Conservation (phyloP, 257 asterid genomes). For the Prunella vulgaris region DNA sequence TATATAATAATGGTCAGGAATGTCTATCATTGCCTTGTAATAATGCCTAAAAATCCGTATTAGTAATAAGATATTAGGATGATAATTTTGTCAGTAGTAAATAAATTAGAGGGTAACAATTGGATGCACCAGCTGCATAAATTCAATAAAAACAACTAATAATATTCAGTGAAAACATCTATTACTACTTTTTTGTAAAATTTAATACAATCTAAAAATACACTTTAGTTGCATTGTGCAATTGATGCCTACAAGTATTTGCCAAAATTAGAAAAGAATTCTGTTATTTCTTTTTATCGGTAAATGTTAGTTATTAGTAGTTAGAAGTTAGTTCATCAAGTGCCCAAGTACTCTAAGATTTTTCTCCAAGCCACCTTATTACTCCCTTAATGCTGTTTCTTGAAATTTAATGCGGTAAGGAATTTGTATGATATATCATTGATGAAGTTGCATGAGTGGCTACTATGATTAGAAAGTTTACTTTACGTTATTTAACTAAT, state of each 20-base stretch:
- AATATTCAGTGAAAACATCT: no score
- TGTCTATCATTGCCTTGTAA: neutral
- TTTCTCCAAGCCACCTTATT: no score
- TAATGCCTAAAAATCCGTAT: neutral
- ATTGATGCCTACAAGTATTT: no score
- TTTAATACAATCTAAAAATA: no score
- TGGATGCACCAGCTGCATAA: no score
- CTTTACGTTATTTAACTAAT: constrained; percentile 38
- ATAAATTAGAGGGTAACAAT: neutral
- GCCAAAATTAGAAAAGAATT: neutral
- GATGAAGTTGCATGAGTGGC: constrained; percentile 22
- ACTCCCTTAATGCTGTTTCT: no score
- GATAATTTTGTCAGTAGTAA: neutral
- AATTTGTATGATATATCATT: constrained; percentile 17
- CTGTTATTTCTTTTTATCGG: neutral
- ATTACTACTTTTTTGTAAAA: no score
- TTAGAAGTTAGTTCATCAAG: no score
- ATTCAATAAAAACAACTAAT: no score
- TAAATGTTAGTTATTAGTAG: no score
- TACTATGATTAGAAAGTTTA: constrained; percentile 17
- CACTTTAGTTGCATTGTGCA: no score
- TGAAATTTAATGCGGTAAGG: neutral
- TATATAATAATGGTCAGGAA: neutral
- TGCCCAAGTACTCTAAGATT: no score
- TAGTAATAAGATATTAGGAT: neutral